These are phyloP conservation scores for Adansonia rubrostipa DNA, from an alignment of 441 rosid genomes.

Conservation along the genomic window DNA sequence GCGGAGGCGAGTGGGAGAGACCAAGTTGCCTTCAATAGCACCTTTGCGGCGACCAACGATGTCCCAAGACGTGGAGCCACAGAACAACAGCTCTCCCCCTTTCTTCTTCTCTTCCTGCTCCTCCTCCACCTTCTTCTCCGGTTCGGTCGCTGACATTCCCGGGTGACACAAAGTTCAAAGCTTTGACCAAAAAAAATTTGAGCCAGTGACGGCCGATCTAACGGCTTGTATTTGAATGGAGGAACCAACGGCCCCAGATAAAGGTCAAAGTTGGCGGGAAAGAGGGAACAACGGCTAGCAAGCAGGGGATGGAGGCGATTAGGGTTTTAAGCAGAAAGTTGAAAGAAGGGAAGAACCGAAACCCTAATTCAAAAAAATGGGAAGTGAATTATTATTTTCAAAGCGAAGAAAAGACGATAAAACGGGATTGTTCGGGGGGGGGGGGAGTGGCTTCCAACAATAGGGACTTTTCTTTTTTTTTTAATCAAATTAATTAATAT, in stretches of 20 bases:
- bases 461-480: constrained; percentile 16
- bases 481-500: not conserved
- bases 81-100: constrained; percentile 92
- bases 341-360: constrained; percentile 30
- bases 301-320: constrained; percentile 31
- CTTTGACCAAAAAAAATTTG: not conserved
- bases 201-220: constrained; percentile 40
- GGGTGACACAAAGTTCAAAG: constrained; percentile 21
- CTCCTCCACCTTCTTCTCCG: constrained; percentile 52
- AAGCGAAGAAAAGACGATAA: not conserved
- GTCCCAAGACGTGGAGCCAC: constrained; percentile 90
- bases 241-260: constrained; percentile 33
- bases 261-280: constrained; percentile 77
- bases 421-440: constrained; percentile 36
- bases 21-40: constrained; percentile 67
- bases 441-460: constrained; percentile 32
- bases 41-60: constrained; percentile 69
- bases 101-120: constrained; percentile 41
- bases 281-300: constrained; percentile 51
- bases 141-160: constrained; percentile 58
- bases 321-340: constrained; percentile 33
- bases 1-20: constrained; percentile 88
- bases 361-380: constrained; percentile 51
- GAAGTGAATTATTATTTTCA: not conserved
- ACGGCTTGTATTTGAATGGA: constrained; percentile 53